A percentile compares a stretch with the other conserved stretches of the same genome.
phyloP scores from a whole-genome alignment of 169 alveolate genomes.

The Eimeria acervulina region DNA sequence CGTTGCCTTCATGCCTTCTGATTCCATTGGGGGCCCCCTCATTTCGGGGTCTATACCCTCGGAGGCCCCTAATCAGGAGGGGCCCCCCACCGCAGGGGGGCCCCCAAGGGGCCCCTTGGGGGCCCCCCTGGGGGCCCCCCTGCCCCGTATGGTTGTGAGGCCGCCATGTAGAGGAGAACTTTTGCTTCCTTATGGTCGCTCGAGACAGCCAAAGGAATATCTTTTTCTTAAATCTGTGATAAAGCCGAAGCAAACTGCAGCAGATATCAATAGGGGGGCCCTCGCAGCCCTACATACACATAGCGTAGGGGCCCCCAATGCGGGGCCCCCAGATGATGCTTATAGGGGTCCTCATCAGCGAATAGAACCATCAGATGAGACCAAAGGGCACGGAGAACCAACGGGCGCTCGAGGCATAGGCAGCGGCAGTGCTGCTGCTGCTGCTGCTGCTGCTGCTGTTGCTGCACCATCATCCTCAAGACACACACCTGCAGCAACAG shows the following conservation, averaged over 20 bases:
- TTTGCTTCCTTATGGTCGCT: not conserved
- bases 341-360: not conserved
- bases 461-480: not conserved
- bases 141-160: not conserved
- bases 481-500: not conserved
- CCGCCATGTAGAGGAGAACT: slow-evolving; percentile 30
- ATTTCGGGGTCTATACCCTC: not conserved
- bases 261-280: not conserved
- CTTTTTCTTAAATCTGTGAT: not conserved
- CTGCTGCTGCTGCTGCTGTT: not conserved
- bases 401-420: too few species aligned
- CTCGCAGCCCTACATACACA: not conserved
- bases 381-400: too few species aligned
- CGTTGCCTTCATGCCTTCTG: not conserved
- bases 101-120: not conserved
- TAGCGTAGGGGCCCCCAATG: not conserved
- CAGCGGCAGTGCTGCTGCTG: not conserved
- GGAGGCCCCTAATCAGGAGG: not conserved
- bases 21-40: not conserved
- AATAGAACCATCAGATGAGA: not conserved
- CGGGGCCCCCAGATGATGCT: not conserved
- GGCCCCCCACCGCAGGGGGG: not conserved
- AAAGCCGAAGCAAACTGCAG: not conserved
- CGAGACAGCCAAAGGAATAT: not conserved
- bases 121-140: not conserved